These are phyloP conservation scores for Aotearoamyces nothofagi DNA, from an alignment of 2,329 filamentous ascomycete species.

Conservation along the genomic window DNA sequence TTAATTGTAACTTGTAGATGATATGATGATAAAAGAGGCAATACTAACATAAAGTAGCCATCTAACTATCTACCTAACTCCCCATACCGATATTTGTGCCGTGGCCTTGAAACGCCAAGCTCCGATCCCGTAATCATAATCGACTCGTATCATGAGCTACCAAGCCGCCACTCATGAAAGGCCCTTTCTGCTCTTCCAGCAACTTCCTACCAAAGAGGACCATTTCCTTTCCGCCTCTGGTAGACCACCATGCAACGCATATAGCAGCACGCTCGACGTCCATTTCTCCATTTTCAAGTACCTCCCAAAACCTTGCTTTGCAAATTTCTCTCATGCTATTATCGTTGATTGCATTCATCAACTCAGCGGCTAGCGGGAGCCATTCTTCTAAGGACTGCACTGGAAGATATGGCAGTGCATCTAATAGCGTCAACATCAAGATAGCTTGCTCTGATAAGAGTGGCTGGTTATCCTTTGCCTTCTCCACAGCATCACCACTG, in stretches of 20 bases:
- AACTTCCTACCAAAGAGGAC: conserved; percentile 12
- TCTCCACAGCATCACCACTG: conserved; percentile 11
- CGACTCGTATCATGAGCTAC: conserved; percentile 9
- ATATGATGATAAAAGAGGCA: too few relatives aligned
- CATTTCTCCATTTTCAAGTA: conserved; percentile 50
- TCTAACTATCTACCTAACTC: too few relatives aligned
- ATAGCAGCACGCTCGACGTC: conserved; percentile 50
- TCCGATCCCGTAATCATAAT: conserved; percentile 8
- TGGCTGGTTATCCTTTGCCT: conserved; percentile 7
- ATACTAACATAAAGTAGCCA: too few relatives aligned
- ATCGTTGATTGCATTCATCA: conserved; percentile 41
- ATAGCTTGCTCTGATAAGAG: conserved; percentile 46
- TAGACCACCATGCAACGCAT: conserved; percentile 54
- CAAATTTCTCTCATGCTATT: conserved; percentile 38
- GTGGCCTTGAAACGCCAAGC: too few relatives aligned
- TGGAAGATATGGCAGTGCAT: conserved; percentile 45
- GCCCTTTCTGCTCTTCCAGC: conserved; percentile 5
- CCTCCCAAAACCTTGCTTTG: conserved; percentile 50
- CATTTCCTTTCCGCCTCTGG: conserved; percentile 24
- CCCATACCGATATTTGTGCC: too few relatives aligned
- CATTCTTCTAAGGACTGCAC: conserved; percentile 46
- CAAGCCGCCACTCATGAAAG: conserved; percentile 17
- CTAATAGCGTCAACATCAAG: conserved; percentile 46
- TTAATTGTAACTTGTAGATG: too few relatives aligned
- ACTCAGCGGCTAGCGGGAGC: conserved; percentile 44